phyloP scores from a whole-genome alignment of 176 grass and related monocot genomes.

The Metroxylon sagu region DNA sequence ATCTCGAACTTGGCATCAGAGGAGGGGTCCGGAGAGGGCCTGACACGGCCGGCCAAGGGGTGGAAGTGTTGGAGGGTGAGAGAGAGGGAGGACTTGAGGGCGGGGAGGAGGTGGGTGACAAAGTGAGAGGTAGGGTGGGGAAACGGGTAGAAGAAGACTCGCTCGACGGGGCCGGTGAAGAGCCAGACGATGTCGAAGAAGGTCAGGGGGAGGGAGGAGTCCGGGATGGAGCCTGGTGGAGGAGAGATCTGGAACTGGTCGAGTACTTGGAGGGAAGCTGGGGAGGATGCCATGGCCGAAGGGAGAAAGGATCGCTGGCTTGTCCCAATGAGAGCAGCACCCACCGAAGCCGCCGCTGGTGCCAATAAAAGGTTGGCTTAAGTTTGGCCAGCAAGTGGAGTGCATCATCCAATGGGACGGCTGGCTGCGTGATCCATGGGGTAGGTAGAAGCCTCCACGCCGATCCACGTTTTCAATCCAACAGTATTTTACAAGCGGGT shows the following conservation, averaged over 20 bases:
- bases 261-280: slow-evolving; percentile 25
- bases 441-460: too few relatives aligned
- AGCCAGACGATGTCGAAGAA: slow-evolving; percentile 93
- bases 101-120: slow-evolving; percentile 33
- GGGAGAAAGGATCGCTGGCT: neutral
- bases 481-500: too few relatives aligned
- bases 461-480: too few relatives aligned
- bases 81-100: slow-evolving; percentile 62
- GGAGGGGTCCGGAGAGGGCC: slow-evolving; percentile 18
- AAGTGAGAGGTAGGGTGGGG: slow-evolving; percentile 37
- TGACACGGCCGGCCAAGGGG: slow-evolving; percentile 61
- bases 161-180: slow-evolving; percentile 86
- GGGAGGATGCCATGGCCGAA: slow-evolving; percentile 3
- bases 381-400: too few relatives aligned
- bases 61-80: slow-evolving; percentile 55
- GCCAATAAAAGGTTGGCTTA: too few relatives aligned
- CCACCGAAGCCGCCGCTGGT: too few relatives aligned
- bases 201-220: slow-evolving; percentile 51
- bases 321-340: too few relatives aligned
- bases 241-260: slow-evolving; percentile 36
- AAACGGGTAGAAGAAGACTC: slow-evolving; percentile 76
- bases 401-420: too few relatives aligned
- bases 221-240: slow-evolving; percentile 14
- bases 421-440: too few relatives aligned
- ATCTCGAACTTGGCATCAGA: slow-evolving; percentile 45